Percentiles rank a stretch among this genome's conserved stretches.
Evolutionary conservation across 2,329 filamentous ascomycete genomes (phyloP).

Genomic region (Phyllosticta citribraziliensis): DNA sequence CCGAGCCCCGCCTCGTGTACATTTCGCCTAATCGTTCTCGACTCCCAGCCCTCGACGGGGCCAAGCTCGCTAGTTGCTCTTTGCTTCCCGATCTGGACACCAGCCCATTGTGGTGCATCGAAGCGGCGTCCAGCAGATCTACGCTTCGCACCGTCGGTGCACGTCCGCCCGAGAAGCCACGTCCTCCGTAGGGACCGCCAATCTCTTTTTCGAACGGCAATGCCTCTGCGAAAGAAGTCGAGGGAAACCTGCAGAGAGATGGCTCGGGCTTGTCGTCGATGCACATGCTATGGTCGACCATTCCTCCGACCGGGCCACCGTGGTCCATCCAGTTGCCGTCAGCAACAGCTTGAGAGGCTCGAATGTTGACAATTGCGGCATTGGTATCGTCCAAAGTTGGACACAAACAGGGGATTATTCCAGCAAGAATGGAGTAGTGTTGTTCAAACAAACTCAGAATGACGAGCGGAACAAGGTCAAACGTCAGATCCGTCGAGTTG

Average conservation of each 20-base stretch:
- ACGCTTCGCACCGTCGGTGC: not conserved
- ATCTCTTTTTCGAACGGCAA: not conserved
- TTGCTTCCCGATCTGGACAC: not conserved
- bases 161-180: not conserved
- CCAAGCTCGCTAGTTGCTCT: not conserved
- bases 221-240: not conserved
- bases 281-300: not conserved
- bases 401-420: slow-evolving; percentile 15
- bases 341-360: not conserved
- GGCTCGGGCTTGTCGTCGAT: not conserved
- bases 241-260: not conserved
- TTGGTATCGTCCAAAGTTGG: slow-evolving; percentile 14
- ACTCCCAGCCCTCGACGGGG: not conserved
- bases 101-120: not conserved
- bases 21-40: not conserved
- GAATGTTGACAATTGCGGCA: slow-evolving; percentile 2
- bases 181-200: not conserved
- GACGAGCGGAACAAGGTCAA: not conserved
- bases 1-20: not conserved
- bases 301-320: not conserved
- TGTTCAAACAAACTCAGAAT: slow-evolving; percentile 12
- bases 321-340: not conserved
- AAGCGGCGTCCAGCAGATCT: not conserved
- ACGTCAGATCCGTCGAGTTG: not conserved
- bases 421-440: slow-evolving; percentile 15